phyloP scores from a whole-genome alignment of 2,329 filamentous ascomycete genomes.

The Furcasterigmium furcatum region DNA sequence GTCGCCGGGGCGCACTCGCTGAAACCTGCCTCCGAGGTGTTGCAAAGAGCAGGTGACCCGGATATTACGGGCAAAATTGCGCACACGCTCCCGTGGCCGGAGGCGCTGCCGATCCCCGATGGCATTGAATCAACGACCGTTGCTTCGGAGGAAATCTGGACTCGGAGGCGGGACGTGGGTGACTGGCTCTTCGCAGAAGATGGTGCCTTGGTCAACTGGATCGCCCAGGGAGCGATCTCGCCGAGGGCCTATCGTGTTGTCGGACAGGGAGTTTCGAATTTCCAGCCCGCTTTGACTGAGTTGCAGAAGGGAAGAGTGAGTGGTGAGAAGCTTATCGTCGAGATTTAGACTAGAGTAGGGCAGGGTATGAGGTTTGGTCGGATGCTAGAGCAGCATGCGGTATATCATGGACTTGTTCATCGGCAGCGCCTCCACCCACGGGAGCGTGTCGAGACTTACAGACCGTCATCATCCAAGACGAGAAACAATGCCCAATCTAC shows the following conservation, averaged over 20 bases:
- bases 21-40: neutral
- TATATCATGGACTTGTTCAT: no score
- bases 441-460: no score
- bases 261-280: conserved; percentile 28
- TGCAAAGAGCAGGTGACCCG: neutral
- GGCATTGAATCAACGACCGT: neutral
- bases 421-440: no score
- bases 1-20: conserved; percentile 3
- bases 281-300: conserved; percentile 38
- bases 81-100: neutral
- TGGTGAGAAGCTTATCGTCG: conserved; percentile 35
- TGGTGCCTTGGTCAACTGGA: conserved; percentile 2
- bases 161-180: conserved; percentile 1
- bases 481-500: no score
- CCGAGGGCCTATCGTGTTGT: conserved; percentile 36
- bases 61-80: neutral
- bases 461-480: no score
- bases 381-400: no score
- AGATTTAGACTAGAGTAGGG: no score
- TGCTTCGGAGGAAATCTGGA: neutral
- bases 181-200: conserved; percentile 2
- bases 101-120: neutral
- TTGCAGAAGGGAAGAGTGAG: conserved; percentile 38
- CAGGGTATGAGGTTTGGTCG: no score
- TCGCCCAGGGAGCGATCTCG: conserved; percentile 32